Percentiles rank a stretch among this genome's conserved stretches.
Conservation (phyloP, 2,329 filamentous ascomycete genomes). For the Whalleya microplaca region DNA sequence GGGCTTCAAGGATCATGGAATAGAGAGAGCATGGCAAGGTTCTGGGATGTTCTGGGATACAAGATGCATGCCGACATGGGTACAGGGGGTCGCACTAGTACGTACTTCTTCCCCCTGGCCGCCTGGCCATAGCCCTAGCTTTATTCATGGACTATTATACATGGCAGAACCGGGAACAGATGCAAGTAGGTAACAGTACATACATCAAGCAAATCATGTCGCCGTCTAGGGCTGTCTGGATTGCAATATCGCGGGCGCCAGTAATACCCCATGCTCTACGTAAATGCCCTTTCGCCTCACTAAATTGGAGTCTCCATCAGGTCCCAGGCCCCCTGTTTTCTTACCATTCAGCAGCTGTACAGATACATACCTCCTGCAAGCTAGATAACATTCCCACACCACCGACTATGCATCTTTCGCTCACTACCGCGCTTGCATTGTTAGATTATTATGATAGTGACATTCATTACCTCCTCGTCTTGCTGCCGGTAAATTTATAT, state of each 20-base stretch:
- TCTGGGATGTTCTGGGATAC: conserved; percentile 15
- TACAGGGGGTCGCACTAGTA: conserved; percentile 2
- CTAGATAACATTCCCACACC: not conserved
- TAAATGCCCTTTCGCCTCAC: not conserved
- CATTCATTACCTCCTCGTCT: not conserved
- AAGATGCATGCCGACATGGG: conserved; percentile 11
- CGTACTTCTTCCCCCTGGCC: too few species aligned
- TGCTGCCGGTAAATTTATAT: not conserved
- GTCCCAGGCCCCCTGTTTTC: not conserved
- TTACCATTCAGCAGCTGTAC: not conserved
- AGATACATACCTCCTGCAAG: not conserved
- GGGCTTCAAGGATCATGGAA: conserved; percentile 7
- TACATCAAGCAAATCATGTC: not conserved
- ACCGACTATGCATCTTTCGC: not conserved
- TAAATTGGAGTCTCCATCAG: not conserved
- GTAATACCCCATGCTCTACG: not conserved
- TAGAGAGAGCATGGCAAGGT: conserved; percentile 10
- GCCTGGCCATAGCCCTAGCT: too few species aligned
- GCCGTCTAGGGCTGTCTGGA: not conserved
- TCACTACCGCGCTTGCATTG: not conserved
- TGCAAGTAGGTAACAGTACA: not conserved
- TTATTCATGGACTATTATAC: not conserved
- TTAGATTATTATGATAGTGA: not conserved
- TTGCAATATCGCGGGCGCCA: not conserved
- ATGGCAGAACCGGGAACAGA: not conserved